Evolutionary conservation across 257 asterid genomes (phyloP), one percentile per base, ranked within the genome.

Genomic region (Penstemon eatonii): DNA sequence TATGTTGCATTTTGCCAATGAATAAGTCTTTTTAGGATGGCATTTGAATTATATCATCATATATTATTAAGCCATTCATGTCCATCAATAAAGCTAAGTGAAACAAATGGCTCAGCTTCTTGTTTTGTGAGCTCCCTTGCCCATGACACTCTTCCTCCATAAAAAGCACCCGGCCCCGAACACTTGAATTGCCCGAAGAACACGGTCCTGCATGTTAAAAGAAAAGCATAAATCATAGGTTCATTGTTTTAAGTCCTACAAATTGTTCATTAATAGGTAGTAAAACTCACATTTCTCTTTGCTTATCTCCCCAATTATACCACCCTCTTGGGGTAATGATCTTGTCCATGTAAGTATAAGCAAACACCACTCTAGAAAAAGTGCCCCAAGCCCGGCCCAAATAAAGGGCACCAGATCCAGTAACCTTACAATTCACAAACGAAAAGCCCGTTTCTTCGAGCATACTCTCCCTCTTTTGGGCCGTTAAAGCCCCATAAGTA

Each of bases 301-400:
- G 86, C 79, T 89, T 89, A 50, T 92, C 98, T 7, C 98, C 98
- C 98, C 97, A 92, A 1, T 92, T 79, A 45, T 86, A 79, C 98
- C 98, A 92, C 8, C 98, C 98, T 69, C 75, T 73, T 0, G 98
- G 96, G 0, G 84, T 82, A 69, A 90, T 82, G 19, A 92, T 90
- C 68, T 82, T 90, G 51, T 90, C 96, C 98, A 92, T 92, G 57
- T 78, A 92, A 5, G 98, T 92, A 71, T 83, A 90, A 62, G 97
- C 97, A 74, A 92, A 92, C 57, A 90, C 89, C 37, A 92, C 98
- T 63, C 97, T 75, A 0, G 98, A 92, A 60, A 90, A 92, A 18
- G 82, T 78, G n/a, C 98, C 97, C 98, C 97, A 90, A 0, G 97
- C 97, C 79, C 98, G 86, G 54, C 98, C 98, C 69, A 92, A 57